These are phyloP conservation scores for Aciculosporium take DNA, from an alignment of 2,329 filamentous ascomycete species.

Conservation along the genomic window DNA sequence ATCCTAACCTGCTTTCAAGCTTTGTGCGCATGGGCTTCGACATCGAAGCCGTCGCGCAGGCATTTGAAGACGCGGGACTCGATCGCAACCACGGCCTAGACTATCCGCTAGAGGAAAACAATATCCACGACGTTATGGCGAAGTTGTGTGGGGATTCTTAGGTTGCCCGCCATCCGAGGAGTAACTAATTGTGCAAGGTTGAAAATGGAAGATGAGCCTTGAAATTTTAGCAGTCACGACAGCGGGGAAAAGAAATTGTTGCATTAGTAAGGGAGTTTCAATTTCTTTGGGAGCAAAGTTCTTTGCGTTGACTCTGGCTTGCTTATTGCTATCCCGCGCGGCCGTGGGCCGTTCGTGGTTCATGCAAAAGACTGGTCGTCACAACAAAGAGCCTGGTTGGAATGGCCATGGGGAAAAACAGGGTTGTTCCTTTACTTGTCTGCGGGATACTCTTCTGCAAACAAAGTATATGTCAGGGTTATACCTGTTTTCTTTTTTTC, in stretches of 20 bases:
- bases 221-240: background rate
- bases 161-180: too few species aligned
- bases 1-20: constrained; percentile 64
- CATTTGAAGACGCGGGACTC: constrained; percentile 70
- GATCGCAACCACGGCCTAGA: constrained; percentile 64
- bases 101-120: constrained; percentile 78
- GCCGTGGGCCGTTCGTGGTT: background rate
- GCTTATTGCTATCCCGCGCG: background rate
- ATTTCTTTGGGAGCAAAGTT: background rate
- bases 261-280: constrained; percentile 12
- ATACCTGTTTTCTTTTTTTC: too few species aligned
- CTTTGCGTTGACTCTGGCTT: background rate
- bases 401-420: background rate
- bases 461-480: background rate
- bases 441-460: background rate
- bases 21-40: constrained; percentile 90
- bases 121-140: constrained; percentile 81
- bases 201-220: background rate
- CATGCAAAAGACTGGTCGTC: background rate
- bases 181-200: too few species aligned
- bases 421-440: background rate
- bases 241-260: background rate
- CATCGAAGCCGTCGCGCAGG: constrained; percentile 70
- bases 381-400: background rate
- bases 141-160: constrained; percentile 70